A percentile compares a stretch with the other conserved stretches of the same genome.
Evolutionary conservation across 2,329 filamentous ascomycete genomes (phyloP).

Genomic region (Aspergillus ochraceoroseus): DNA sequence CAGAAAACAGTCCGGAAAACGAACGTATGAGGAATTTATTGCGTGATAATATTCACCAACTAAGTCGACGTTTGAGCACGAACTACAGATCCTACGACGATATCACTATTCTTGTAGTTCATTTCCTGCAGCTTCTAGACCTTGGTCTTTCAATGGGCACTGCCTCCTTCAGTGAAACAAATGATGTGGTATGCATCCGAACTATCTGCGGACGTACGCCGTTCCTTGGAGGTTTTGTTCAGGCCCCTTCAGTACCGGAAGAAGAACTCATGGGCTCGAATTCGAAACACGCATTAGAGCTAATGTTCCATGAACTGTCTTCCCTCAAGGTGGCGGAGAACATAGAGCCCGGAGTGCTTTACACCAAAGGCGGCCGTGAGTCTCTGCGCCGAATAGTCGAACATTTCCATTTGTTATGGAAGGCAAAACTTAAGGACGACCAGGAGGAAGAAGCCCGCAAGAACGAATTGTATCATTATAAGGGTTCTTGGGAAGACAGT

Average conservation of each 20-base stretch:
- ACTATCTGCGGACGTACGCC: constrained; percentile 37
- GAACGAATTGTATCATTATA: constrained; percentile 76
- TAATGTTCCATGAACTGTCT: constrained; percentile 38
- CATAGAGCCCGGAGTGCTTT: constrained; percentile 37
- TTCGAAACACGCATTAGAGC: constrained; percentile 30
- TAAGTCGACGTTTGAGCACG: constrained; percentile 64
- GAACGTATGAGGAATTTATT: constrained; percentile 40
- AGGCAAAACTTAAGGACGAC: constrained; percentile 67
- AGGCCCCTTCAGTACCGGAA: constrained; percentile 20
- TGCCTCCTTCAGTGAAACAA: constrained; percentile 17
- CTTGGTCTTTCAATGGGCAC: constrained; percentile 64
- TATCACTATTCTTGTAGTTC: constrained; percentile 69
- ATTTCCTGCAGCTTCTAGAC: constrained; percentile 72
- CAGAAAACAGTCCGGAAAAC: constrained; percentile 17
- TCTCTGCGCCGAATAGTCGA: constrained; percentile 64
- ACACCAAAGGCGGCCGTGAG: constrained; percentile 44
- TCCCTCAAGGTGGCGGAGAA: constrained; percentile 34
- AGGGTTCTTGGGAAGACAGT: constrained; percentile 69
- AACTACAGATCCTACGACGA: constrained; percentile 79
- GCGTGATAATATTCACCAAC: constrained; percentile 58
- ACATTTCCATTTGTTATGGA: constrained; percentile 75
- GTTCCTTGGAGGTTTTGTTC: constrained; percentile 33
- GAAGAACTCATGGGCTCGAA: constrained; percentile 5
- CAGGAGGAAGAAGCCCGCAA: constrained; percentile 68
- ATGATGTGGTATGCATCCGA: constrained; percentile 23